A percentile compares a stretch with the other conserved stretches of the same genome.
These are phyloP conservation scores for Dunaliella salina DNA, from an alignment of 163 green algal species.

Conservation along the genomic window DNA sequence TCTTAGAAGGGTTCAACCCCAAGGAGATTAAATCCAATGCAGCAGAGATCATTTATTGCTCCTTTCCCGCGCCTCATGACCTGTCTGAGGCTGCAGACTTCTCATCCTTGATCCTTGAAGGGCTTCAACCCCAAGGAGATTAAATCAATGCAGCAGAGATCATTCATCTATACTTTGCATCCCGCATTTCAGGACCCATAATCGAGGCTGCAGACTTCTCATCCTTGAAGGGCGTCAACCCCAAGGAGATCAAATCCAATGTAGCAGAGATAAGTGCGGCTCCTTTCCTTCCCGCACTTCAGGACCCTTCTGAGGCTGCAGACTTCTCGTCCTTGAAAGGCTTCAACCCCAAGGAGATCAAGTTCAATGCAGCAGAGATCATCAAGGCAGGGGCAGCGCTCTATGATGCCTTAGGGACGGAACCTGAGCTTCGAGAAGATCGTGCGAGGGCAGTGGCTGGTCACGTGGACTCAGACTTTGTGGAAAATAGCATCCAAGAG, in stretches of 20 bases:
- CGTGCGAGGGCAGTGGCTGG: conserved; percentile 48
- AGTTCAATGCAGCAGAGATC: conserved; percentile 52
- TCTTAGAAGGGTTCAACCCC: conserved; percentile 40
- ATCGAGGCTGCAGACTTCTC: conserved; percentile 32
- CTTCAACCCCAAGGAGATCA: conserved; percentile 50
- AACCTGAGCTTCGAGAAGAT: conserved; percentile 53
- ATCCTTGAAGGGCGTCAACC: conserved; percentile 37
- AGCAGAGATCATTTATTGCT: conserved; percentile 57
- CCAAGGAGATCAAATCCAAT: conserved; percentile 42
- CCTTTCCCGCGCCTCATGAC: conserved; percentile 14
- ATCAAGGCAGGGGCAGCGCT: conserved; percentile 55
- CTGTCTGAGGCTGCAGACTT: conserved; percentile 31
- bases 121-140: conserved; percentile 48
- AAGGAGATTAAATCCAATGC: conserved; percentile 46
- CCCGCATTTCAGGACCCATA: too few species aligned
- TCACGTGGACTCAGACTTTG: conserved; percentile 61
- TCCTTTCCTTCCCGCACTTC: not conserved
- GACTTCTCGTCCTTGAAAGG: conserved; percentile 34
- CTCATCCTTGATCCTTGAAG: conserved; percentile 17
- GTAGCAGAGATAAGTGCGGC: conserved; percentile 59
- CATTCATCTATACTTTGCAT: too few species aligned
- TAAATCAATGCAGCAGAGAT: conserved; percentile 54
- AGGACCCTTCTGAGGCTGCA: conserved; percentile 27
- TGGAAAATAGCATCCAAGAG: conserved; percentile 56
- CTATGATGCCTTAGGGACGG: conserved; percentile 60